phyloP scores from a whole-genome alignment of 495 filamentous ascomycete species.

The Lepidopterella palustris region DNA sequence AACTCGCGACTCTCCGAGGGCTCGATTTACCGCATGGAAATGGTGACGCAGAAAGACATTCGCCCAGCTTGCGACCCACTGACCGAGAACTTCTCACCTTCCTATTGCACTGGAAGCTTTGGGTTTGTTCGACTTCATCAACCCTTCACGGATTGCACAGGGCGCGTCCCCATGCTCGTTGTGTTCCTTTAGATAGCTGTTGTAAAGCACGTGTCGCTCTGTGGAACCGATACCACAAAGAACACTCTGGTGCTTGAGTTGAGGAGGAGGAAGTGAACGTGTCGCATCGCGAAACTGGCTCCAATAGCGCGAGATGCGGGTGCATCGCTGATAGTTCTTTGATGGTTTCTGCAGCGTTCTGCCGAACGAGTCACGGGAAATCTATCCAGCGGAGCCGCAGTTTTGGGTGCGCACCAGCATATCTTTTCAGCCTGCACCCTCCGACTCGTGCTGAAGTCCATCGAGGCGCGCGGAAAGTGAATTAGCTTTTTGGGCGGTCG shows the following conservation, averaged over 20 bases:
- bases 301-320: no score
- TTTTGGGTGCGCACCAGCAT: background rate
- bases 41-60: background rate
- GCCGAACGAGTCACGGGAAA: constrained; percentile 1
- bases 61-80: background rate
- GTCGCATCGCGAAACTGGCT: no score
- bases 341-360: background rate
- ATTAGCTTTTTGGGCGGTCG: constrained; percentile 1
- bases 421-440: constrained; percentile 8
- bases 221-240: background rate
- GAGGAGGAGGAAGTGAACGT: background rate
- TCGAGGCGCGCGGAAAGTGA: constrained; percentile 1
- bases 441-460: background rate
- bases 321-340: no score
- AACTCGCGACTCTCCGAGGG: background rate
- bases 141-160: background rate
- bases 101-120: background rate
- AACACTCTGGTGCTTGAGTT: background rate
- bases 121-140: no score
- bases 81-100: background rate
- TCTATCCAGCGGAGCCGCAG: constrained; percentile 1
- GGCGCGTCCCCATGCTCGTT: background rate
- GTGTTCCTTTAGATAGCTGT: constrained; percentile 17
- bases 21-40: background rate
- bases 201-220: constrained; percentile 6